phyloP scores from a whole-genome alignment of 1,284 basidiomycete genomes.

The Pisolithus thermaeus region DNA sequence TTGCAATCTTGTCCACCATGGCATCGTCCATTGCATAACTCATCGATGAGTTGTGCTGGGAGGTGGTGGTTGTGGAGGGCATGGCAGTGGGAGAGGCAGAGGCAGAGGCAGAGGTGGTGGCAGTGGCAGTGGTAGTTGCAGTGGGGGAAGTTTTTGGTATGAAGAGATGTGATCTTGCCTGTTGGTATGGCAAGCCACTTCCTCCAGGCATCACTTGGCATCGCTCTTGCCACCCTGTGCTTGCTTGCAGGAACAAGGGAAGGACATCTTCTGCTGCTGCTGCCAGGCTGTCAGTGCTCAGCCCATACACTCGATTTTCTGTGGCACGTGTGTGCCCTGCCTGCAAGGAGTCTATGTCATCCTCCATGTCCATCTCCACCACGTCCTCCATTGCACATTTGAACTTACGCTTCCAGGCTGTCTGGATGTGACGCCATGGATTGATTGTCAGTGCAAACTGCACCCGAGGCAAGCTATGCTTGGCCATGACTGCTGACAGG shows the following conservation, averaged over 20 bases:
- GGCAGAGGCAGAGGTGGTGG: background rate
- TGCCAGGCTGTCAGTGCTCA: slow-evolving; percentile 17
- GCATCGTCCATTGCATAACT: background rate
- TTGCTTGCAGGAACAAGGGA: slow-evolving; percentile 19
- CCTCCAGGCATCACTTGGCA: background rate
- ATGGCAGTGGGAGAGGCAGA: background rate
- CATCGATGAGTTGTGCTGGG: background rate
- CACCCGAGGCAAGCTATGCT: slow-evolving; percentile 5
- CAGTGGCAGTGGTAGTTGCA: too few relatives aligned
- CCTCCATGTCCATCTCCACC: background rate
- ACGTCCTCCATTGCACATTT: background rate
- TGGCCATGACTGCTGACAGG: slow-evolving; percentile 11
- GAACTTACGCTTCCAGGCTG: slow-evolving; percentile 20
- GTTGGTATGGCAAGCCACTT: background rate
- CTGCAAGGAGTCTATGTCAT: slow-evolving; percentile 19
- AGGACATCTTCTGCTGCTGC: slow-evolving; percentile 23
- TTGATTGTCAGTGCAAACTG: slow-evolving; percentile 12
- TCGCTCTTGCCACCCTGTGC: slow-evolving; percentile 5
- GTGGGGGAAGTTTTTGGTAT: background rate
- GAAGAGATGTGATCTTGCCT: background rate
- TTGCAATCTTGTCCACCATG: background rate
- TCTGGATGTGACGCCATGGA: slow-evolving; percentile 23
- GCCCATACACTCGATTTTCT: slow-evolving; percentile 25
- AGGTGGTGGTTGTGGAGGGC: background rate
- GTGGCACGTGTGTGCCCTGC: slow-evolving; percentile 19